Evolutionary conservation across 371 early-diverging fungal species (phyloP).

Genomic region (Spiromyces aspiralis): DNA sequence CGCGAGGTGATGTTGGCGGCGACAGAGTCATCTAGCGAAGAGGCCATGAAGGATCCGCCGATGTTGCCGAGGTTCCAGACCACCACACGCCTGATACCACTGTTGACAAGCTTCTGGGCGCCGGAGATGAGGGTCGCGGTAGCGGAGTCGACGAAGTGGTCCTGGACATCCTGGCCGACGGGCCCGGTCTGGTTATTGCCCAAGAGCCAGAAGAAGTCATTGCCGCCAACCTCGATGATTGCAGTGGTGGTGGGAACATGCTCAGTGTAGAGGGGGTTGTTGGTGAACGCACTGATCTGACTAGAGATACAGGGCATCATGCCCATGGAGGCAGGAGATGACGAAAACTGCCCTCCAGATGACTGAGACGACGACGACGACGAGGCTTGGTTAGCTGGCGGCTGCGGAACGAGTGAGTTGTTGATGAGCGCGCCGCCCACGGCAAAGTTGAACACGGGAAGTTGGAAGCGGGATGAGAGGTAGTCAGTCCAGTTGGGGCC

Average conservation of each 20-base stretch:
- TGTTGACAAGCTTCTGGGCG: neutral
- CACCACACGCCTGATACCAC: neutral
- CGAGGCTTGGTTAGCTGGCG: neutral
- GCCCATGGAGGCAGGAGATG: neutral
- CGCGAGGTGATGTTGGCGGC: neutral
- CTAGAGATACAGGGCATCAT: slow-evolving; percentile 19
- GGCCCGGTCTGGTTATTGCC: neutral
- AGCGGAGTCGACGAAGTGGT: neutral
- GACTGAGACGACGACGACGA: too few relatives aligned
- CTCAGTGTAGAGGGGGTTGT: slow-evolving; percentile 7
- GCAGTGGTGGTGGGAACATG: slow-evolving; percentile 14
- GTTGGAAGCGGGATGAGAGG: slow-evolving; percentile 20
- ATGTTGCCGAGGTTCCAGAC: neutral
- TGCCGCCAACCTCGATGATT: slow-evolving; percentile 18
- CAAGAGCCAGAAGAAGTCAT: slow-evolving; percentile 7
- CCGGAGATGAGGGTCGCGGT: neutral
- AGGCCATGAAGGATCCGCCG: neutral
- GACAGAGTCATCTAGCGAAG: neutral
- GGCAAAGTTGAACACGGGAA: slow-evolving; percentile 28
- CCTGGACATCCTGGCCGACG: neutral
- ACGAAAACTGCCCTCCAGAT: too few relatives aligned
- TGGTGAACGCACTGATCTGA: slow-evolving; percentile 13
- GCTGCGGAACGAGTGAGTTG: slow-evolving; percentile 5
- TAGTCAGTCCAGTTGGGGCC: slow-evolving; percentile 40
- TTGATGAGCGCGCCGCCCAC: slow-evolving; percentile 31